Evolutionary conservation across 352 stramenopile genomes (phyloP).

Genomic region (Globisporangium okanoganense): DNA sequence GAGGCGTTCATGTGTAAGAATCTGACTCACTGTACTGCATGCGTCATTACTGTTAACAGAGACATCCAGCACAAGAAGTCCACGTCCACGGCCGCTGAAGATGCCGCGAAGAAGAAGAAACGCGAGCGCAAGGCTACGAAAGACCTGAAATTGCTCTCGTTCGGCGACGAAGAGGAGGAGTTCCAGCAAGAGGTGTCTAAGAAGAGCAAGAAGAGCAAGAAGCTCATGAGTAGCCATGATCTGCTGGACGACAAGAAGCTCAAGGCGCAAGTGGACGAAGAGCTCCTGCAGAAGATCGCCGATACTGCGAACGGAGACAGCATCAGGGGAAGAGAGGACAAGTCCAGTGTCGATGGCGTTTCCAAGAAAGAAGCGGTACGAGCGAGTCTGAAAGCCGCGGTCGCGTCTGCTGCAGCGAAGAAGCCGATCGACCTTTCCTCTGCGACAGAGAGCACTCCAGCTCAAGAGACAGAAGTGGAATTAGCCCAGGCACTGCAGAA

Average conservation of each 20-base stretch:
- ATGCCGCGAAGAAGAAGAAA: constrained; percentile 58
- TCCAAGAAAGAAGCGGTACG: constrained; percentile 29
- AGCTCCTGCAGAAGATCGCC: constrained; percentile 52
- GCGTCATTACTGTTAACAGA: constrained; percentile 5
- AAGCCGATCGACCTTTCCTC: background rate
- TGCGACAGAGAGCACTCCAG: background rate
- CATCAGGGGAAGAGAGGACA: too few relatives aligned
- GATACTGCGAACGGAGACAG: constrained; percentile 9
- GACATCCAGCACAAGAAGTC: constrained; percentile 22
- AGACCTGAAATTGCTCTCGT: constrained; percentile 94
- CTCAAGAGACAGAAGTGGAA: background rate
- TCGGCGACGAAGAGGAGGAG: constrained; percentile 89
- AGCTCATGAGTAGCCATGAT: constrained; percentile 76
- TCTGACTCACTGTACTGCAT: background rate
- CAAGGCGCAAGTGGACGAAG: constrained; percentile 53
- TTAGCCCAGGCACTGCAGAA: background rate
- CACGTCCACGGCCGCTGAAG: constrained; percentile 18
- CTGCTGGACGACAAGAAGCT: constrained; percentile 60
- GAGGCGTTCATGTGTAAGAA: background rate
- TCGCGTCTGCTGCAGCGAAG: background rate
- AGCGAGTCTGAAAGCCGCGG: constrained; percentile 15
- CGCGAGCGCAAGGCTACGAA: constrained; percentile 90
- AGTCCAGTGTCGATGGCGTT: background rate
- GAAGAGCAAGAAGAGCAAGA: constrained; percentile 42
- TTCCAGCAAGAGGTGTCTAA: constrained; percentile 46